Percentiles rank a stretch among this genome's conserved stretches.
phyloP scores from a whole-genome alignment of 768 basidiomycete species.

The Asterophora lycoperdoides region DNA sequence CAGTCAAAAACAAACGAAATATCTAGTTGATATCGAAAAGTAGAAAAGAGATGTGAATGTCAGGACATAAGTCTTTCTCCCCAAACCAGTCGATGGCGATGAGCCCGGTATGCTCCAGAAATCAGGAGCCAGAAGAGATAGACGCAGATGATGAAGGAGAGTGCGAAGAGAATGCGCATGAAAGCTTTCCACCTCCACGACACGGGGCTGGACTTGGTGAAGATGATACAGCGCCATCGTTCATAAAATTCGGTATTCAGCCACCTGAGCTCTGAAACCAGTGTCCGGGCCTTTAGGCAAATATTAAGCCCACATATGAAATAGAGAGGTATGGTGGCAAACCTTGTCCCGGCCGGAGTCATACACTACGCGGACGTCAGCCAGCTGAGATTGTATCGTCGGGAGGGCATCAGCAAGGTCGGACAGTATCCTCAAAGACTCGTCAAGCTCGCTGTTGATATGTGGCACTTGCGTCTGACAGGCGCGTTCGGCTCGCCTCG shows the following conservation, averaged over 20 bases:
- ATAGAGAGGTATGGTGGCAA: conserved; percentile 12
- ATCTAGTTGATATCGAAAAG: not conserved
- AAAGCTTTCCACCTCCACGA: conserved; percentile 65
- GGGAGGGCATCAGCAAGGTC: conserved; percentile 60
- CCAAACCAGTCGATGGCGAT: conserved; percentile 73
- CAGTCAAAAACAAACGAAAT: not conserved
- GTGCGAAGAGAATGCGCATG: conserved; percentile 56
- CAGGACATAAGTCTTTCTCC: conserved; percentile 75
- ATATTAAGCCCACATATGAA: conserved; percentile 5
- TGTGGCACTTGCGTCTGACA: conserved; percentile 57
- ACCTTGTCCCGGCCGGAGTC: conserved; percentile 71
- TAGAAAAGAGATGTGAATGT: conserved; percentile 1
- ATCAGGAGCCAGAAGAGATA: conserved; percentile 60
- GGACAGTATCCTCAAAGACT: conserved; percentile 52
- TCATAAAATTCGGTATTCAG: conserved; percentile 76
- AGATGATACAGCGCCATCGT: conserved; percentile 70
- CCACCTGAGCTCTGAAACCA: conserved; percentile 67
- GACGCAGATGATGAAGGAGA: conserved; percentile 53
- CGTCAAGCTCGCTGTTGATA: conserved; percentile 56
- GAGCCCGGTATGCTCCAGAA: conserved; percentile 66
- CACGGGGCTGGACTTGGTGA: conserved; percentile 68
- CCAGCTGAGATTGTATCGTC: conserved; percentile 54
- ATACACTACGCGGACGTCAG: conserved; percentile 61
- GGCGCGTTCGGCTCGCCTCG: conserved; percentile 55
- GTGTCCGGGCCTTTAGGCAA: conserved; percentile 50